These are phyloP conservation scores for Entelexis sorbosivorans DNA, from an alignment of 1,139 yeast genomes.

Conservation along the genomic window DNA sequence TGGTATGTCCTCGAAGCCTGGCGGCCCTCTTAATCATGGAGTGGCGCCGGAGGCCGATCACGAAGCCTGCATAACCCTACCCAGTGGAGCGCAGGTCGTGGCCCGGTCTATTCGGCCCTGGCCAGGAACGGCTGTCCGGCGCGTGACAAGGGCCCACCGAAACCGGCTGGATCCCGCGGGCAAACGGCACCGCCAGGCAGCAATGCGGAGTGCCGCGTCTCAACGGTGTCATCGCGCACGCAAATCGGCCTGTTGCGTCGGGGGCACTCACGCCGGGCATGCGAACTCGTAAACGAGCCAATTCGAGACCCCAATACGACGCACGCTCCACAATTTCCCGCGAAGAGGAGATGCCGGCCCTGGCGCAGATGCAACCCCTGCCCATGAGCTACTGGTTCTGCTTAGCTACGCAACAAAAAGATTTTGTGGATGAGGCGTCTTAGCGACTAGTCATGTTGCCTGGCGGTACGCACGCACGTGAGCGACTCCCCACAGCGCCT, in stretches of 20 bases:
- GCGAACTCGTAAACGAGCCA: not conserved
- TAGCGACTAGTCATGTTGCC: too few relatives aligned
- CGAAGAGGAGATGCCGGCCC: not conserved
- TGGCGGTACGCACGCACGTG: too few relatives aligned
- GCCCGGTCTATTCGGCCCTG: not conserved
- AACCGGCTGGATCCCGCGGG: too few relatives aligned
- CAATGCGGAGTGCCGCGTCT: too few relatives aligned
- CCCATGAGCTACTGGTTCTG: not conserved
- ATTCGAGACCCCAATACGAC: not conserved
- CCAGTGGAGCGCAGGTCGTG: not conserved
- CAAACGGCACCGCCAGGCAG: too few relatives aligned
- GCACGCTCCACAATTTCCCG: not conserved
- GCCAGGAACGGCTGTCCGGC: not conserved
- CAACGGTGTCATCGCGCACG: too few relatives aligned
- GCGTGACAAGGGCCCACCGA: slow-evolving; percentile 1
- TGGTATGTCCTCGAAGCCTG: not conserved
- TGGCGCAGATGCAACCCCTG: not conserved
- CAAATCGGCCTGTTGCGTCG: not conserved
- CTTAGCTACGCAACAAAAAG: too few relatives aligned
- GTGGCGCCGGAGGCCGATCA: slow-evolving; percentile 1
- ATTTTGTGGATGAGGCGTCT: too few relatives aligned
- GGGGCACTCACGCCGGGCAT: not conserved
- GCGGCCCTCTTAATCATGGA: not conserved
- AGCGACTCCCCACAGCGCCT: too few relatives aligned
- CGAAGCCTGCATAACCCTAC: not conserved